phyloP scores from a whole-genome alignment of 106 monocot genomes.

The Allium sativum region DNA sequence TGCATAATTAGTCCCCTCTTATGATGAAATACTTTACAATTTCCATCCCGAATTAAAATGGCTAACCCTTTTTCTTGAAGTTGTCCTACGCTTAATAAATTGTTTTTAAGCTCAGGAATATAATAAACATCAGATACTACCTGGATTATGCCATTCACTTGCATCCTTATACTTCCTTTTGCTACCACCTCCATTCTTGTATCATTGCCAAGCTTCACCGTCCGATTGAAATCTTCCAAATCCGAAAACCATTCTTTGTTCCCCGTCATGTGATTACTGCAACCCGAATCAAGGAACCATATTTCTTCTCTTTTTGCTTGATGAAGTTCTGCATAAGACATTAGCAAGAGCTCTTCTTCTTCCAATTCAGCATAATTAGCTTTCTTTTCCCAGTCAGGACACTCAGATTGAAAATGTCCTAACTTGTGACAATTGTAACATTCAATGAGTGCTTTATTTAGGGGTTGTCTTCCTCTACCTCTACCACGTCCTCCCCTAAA shows the following conservation, averaged over 20 bases:
- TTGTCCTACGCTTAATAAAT: not conserved
- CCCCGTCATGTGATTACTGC: constrained; percentile 1
- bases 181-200: not conserved
- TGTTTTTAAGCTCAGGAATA: constrained; percentile 5
- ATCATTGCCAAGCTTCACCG: constrained; percentile 1
- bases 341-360: not conserved
- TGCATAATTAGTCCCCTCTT: constrained; percentile 6
- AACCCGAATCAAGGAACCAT: constrained; percentile 4
- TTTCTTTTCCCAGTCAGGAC: not conserved
- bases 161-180: not conserved
- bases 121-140: constrained; percentile 4
- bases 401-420: constrained; percentile 1
- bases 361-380: constrained; percentile 2
- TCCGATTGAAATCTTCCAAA: not conserved
- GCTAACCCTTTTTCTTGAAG: constrained; percentile 3
- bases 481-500: constrained; percentile 2
- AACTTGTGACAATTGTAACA: constrained; percentile 2
- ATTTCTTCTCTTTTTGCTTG: not conserved
- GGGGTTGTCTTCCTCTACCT: not conserved
- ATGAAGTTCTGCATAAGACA: not conserved
- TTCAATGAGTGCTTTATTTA: not conserved
- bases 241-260: constrained; percentile 2
- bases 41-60: not conserved
- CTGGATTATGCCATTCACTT: not conserved
- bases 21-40: not conserved